Evolutionary conservation across 345 rosid genomes (phyloP), one percentile per base, ranked within the genome.

Genomic region (Mercurialis annua): DNA sequence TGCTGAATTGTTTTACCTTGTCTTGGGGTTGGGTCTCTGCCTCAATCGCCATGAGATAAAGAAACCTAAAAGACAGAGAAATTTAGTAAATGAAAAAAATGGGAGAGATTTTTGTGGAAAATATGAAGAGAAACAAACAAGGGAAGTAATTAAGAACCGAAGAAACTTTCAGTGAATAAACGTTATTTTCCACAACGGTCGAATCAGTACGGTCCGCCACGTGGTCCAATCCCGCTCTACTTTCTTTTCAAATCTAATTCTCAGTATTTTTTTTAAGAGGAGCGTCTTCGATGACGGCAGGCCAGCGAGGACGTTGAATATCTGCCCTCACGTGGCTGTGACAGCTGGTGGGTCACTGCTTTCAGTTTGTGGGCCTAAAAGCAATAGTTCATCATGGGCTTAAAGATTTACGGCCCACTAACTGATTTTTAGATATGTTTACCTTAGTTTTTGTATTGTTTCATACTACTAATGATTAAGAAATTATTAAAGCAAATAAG

Each of bases 181-280:
- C 50, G 18, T 21, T n/a, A n/a, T n/a, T n/a, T 64, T 21, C 42
- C 44, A 26, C 76, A 90, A 90, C 93, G 96, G 96, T 90, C 96
- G 86, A 85, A 68, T 80, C 51, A 1, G 4, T 10, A 40, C 2
- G 18, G 15, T 16, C 4, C 6, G 78, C 71, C 90, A 87, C 76
- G 81, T 81, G 89, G 78, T 1, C 71, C 83, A 80, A 77, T 82
- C 33, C 18, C 29, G 12, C 46, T 30, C 44, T 14, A 27, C 10
- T 18, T 36, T 18, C 15, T 66, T 82, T 82, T 52, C 49, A 80
- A 78, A 54, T 36, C 30, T 53, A 64, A 18, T 40, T 51, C 51
- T 46, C n/a, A n/a, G 43, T 47, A 26, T 24, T 49, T 33, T 40
- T 9, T 40, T 40, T 40, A 24, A 11, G 65, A 18, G 85, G 87